phyloP scores from a whole-genome alignment of 345 rosid species.

The Eucalyptus cloeziana region DNA sequence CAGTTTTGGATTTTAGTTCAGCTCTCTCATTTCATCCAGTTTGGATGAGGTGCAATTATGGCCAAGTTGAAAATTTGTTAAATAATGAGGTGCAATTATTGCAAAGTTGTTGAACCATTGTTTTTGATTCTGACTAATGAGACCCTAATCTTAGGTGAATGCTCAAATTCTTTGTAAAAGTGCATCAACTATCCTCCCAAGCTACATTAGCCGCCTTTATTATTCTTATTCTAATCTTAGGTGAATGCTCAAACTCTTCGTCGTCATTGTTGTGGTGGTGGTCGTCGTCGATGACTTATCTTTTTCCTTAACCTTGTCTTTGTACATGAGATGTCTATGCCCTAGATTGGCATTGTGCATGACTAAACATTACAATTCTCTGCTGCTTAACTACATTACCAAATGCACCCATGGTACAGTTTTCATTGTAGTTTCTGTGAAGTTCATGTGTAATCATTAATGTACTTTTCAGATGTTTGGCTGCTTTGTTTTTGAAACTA shows the following conservation, averaged over 20 bases:
- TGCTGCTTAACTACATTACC: background rate
- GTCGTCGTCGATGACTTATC: background rate
- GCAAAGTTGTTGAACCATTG: background rate
- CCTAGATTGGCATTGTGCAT: background rate
- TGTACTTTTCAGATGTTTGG: background rate
- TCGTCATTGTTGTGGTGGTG: rapidly evolving
- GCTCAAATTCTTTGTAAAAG: background rate
- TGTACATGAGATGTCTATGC: background rate
- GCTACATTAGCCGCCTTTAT: background rate
- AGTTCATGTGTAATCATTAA: background rate
- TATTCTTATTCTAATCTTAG: too few species aligned
- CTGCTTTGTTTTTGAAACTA: background rate
- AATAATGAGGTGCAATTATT: background rate
- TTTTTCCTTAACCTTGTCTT: background rate
- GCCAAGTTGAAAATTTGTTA: too few species aligned
- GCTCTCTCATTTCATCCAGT: background rate
- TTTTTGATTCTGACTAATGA: background rate
- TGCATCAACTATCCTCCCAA: background rate
- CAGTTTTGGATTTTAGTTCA: background rate
- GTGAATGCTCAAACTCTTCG: background rate
- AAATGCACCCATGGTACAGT: background rate
- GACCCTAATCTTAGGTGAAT: background rate
- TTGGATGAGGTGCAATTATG: background rate
- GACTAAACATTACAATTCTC: background rate
- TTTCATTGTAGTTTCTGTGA: background rate